Evolutionary conservation across 2,329 filamentous ascomycete species (phyloP), one percentile per base, ranked within the genome.

Genomic region (Diaporthe ampelina): DNA sequence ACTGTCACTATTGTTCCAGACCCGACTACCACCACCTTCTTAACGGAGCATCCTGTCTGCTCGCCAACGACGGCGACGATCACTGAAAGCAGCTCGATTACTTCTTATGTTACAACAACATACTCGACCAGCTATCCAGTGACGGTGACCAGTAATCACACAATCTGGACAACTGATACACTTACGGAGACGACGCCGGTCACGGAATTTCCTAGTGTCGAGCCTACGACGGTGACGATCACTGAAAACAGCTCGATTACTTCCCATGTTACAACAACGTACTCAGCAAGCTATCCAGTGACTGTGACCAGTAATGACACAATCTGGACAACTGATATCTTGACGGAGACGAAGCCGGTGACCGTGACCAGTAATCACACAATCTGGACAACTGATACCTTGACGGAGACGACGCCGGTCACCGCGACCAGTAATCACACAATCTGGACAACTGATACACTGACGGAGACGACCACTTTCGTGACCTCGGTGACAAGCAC

Each of bases 81-180:
- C 37, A 37, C 37, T 13, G 11, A 10, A 1, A 11, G 2, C 37
- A 21, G 21, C 26, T 29, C 11, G 29, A 70, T 52, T n/a, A 73
- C 71, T 24, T 29, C 26, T 4, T 59, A 69, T 13, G 32, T 73
- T 8, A 69, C 54, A 3, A 61, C 71, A 19, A 73, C 71, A 8
- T 73, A 61, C 43, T 54, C 54, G 1, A 35, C 35, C 17, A 70
- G 68, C 21, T 70, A 70, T 50, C 68, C 68, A 3, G 40, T 50
- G 21, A 70, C 68, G 10, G n/a, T 48, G 0, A 59, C 35, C 15
- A 59, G 56, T n/a, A 40, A 70, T 48, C 54, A n/a, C 7, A 59
- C 54, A 2, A 21, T 32, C 7, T 70, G 68, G 68, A 70, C 40
- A 10, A 70, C 68, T 50, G 54, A 50, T 10, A 10, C 24, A 15